Evolutionary conservation across 768 basidiomycete species (phyloP).

Genomic region (Amanita exitialis): DNA sequence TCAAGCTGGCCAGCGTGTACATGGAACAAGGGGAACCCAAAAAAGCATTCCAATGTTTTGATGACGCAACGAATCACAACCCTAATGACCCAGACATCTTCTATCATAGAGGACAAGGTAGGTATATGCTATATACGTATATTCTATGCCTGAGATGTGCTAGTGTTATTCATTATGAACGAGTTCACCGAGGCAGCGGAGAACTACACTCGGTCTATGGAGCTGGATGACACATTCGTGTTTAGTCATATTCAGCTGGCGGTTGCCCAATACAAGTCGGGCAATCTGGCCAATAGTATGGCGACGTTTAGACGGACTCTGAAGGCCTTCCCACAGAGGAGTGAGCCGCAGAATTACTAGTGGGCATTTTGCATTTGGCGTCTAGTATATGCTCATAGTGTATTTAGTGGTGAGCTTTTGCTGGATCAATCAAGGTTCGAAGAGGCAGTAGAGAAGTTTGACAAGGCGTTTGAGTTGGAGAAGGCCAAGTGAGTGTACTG

Average conservation of each 20-base stretch:
- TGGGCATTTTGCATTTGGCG: constrained; percentile 22
- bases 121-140: constrained; percentile 9
- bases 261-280: constrained; percentile 92
- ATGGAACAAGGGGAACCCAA: constrained; percentile 88
- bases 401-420: constrained; percentile 77
- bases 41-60: constrained; percentile 85
- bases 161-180: constrained; percentile 92
- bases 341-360: constrained; percentile 95
- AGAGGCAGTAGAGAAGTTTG: constrained; percentile 90
- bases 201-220: constrained; percentile 87
- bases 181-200: constrained; percentile 78
- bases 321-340: constrained; percentile 73
- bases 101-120: constrained; percentile 97
- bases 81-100: constrained; percentile 89
- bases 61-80: constrained; percentile 77
- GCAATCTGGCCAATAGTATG: constrained; percentile 72
- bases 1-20: constrained; percentile 94
- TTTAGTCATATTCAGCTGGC: constrained; percentile 97
- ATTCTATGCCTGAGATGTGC: neutral
- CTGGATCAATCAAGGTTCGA: constrained; percentile 84
- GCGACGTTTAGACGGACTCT: constrained; percentile 83
- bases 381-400: neutral
- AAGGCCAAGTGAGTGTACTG: constrained; percentile 42
- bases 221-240: constrained; percentile 80
- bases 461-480: constrained; percentile 84